Conservation (phyloP, 2,329 filamentous ascomycete genomes). For the Penicillium sp. region DNA sequence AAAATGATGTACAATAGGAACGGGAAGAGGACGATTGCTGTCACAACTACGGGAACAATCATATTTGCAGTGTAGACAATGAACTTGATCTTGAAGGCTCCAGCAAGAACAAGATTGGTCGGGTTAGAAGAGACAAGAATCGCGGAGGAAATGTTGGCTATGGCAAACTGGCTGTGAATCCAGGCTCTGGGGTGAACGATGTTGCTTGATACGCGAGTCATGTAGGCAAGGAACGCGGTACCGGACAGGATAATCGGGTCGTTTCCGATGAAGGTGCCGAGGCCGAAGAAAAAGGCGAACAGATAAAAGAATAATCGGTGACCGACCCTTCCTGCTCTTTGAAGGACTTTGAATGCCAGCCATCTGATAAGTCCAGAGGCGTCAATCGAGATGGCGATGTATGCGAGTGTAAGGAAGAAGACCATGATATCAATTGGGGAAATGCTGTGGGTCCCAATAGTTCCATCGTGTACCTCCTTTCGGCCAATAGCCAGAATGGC, state of each 20-base stretch:
- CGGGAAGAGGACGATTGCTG: conserved; percentile 66
- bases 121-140: conserved; percentile 77
- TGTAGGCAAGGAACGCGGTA: conserved; percentile 72
- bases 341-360: conserved; percentile 67
- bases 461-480: conserved; percentile 67
- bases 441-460: conserved; percentile 64
- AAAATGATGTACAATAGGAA: conserved; percentile 71
- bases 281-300: conserved; percentile 67
- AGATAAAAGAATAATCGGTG: conserved; percentile 70
- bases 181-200: conserved; percentile 69
- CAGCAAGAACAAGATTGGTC: conserved; percentile 71
- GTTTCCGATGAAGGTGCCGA: conserved; percentile 70
- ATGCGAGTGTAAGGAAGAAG: conserved; percentile 72
- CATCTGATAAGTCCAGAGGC: conserved; percentile 71
- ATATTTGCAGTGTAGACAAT: conserved; percentile 75
- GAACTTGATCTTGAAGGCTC: conserved; percentile 70
- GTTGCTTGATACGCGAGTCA: conserved; percentile 72
- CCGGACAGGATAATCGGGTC: conserved; percentile 74
- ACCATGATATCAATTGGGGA: conserved; percentile 70
- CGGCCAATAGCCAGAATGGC: conserved; percentile 67
- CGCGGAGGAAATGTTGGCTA: conserved; percentile 72
- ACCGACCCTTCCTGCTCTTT: conserved; percentile 66
- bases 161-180: conserved; percentile 70
- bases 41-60: conserved; percentile 69
- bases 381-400: conserved; percentile 75